These are phyloP conservation scores for Williopsis jadinii DNA, from an alignment of 1,139 yeast genomes.

Conservation along the genomic window DNA sequence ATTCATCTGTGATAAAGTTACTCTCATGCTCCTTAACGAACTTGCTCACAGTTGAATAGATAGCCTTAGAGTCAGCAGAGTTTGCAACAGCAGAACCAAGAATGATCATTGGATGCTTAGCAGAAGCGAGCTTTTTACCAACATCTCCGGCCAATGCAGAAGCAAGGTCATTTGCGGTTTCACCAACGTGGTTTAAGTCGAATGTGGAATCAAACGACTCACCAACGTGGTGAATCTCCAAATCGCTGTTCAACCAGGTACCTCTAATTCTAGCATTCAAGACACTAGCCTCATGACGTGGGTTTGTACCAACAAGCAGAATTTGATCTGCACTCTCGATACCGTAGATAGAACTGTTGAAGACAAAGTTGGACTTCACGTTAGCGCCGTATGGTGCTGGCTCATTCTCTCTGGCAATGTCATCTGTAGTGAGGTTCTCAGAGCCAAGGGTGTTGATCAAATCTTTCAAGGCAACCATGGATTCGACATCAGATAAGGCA, in stretches of 20 bases:
- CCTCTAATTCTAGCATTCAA: constrained; percentile 81
- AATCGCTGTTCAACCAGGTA: constrained; percentile 66
- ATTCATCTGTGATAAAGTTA: constrained; percentile 61
- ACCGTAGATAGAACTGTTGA: constrained; percentile 76
- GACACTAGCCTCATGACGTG: constrained; percentile 88
- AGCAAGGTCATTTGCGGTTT: constrained; percentile 48
- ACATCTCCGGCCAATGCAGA: constrained; percentile 59
- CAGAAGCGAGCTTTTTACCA: constrained; percentile 62
- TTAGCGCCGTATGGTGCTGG: constrained; percentile 69
- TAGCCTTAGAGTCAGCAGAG: constrained; percentile 55
- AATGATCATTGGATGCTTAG: constrained; percentile 72
- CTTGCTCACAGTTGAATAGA: constrained; percentile 55
- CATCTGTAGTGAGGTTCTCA: constrained; percentile 75
- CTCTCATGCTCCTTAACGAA: constrained; percentile 43
- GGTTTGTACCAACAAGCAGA: constrained; percentile 76
- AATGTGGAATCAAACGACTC: constrained; percentile 75
- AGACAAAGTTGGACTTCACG: constrained; percentile 71
- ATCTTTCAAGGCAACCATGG: constrained; percentile 78
- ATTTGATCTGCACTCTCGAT: constrained; percentile 80
- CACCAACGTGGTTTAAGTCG: constrained; percentile 58
- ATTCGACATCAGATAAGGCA: constrained; percentile 76
- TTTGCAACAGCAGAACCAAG: constrained; percentile 80
- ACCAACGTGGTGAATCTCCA: constrained; percentile 68
- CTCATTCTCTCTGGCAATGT: constrained; percentile 32
- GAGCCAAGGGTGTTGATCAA: constrained; percentile 71